Base-by-base conservation (phyloP, 2,329 filamentous ascomycete genomes). In the Diaporthe velutina region DNA sequence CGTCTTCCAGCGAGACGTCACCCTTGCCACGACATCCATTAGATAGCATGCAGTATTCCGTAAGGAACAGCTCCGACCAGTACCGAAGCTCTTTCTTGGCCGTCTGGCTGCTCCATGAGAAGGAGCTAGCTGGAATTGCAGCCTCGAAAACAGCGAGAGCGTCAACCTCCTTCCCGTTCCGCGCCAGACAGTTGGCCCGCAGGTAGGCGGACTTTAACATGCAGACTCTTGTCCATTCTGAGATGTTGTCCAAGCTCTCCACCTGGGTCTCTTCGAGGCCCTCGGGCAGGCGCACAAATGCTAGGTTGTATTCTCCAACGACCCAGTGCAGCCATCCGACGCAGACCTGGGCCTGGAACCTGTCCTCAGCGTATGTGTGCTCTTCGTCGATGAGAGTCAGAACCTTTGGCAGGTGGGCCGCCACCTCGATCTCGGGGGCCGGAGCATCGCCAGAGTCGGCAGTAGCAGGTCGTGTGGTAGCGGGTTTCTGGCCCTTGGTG, bases 301-400 rank as follows among this genome's bases (percentile, higher is more conserved):
- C 92, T 55, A 90, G 82, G 1, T 85, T 86, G 77, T 93, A 93
- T 78, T 97, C 93, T 45, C 91, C 92, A 71, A 93, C 84, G 12
- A 92, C 90, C 91, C 94, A 98, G 80, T 97, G 92, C 79, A 98
- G 87, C 94, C 95, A 97, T 72, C 93, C 95, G 58, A 96, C 83
- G 82, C 95, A 97, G 70, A 97, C 92, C 76, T 91, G 92, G 42
- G 95, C 96, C 83, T 98, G 95, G 78, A 96, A 93, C 71, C 84
- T 87, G 78, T 93, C 91, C 81, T 93, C 89, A 17, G 83, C 82
- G 77, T 87, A 84, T 10, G 80, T 81, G 7, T 86, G 84, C 79
- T 93, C 92, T 71, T 87, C 86, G 9, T 92, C 90, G 78, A 94
- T 90, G 22, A 88, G 90, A 55, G 86, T 82, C 71, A 88, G 80